Percentiles rank a stretch among this genome's conserved stretches.
These are phyloP conservation scores for Colletotrichum tabaci DNA, from an alignment of 2,329 filamentous ascomycete species.

Conservation along the genomic window DNA sequence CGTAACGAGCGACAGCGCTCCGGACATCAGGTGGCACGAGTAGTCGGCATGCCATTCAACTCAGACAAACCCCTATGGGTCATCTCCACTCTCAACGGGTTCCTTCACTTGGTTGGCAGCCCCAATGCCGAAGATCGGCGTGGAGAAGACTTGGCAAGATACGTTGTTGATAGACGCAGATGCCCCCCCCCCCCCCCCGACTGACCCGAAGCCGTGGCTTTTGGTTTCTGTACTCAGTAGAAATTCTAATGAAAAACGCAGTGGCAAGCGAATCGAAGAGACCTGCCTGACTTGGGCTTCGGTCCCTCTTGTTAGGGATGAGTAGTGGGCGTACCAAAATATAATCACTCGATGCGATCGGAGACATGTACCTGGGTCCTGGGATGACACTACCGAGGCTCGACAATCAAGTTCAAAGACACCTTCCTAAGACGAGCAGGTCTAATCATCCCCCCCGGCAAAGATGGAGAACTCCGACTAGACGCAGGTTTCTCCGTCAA, in stretches of 20 bases:
- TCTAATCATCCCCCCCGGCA: not conserved
- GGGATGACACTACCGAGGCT: not conserved
- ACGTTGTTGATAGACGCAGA: too few species aligned
- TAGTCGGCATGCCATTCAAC: not conserved
- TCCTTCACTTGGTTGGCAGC: not conserved
- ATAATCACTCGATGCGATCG: not conserved
- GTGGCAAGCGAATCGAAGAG: not conserved
- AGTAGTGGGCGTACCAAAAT: too few species aligned
- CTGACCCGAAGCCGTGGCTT: too few species aligned
- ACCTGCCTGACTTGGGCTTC: too few species aligned
- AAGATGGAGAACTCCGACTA: too few species aligned
- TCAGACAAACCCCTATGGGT: not conserved
- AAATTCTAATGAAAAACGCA: too few species aligned
- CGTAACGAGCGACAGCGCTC: not conserved
- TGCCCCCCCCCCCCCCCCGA: too few species aligned
- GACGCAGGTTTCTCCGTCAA: not conserved
- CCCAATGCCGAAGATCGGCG: not conserved
- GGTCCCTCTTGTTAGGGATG: not conserved
- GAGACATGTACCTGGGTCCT: too few species aligned
- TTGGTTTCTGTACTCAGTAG: too few species aligned
- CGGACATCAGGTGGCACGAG: slow-evolving; percentile 11
- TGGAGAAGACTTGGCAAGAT: slow-evolving; percentile 1
- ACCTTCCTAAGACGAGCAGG: not conserved
- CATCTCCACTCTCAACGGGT: too few species aligned
- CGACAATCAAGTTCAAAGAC: not conserved